Percentiles rank a stretch among this genome's conserved stretches.
Evolutionary conservation across 345 rosid species (phyloP).

Genomic region (Cardamine chenopodiifolia): DNA sequence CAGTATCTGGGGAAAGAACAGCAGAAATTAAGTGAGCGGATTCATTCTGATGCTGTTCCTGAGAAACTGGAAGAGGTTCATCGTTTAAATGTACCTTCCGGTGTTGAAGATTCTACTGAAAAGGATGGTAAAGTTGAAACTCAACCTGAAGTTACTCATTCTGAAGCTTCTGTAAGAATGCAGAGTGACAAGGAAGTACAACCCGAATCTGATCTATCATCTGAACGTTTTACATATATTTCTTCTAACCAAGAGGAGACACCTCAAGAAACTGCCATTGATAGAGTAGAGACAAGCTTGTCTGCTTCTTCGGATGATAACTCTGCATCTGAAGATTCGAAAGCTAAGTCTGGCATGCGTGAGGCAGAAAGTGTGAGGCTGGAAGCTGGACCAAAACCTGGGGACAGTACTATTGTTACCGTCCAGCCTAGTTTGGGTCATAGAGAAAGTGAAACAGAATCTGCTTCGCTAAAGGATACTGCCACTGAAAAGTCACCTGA

Average conservation of each 20-base stretch:
- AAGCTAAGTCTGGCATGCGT: constrained; percentile 38
- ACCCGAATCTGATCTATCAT: constrained; percentile 43
- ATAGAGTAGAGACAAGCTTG: constrained; percentile 41
- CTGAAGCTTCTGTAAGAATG: constrained; percentile 41
- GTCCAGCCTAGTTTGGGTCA: constrained; percentile 38
- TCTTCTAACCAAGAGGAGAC: constrained; percentile 44
- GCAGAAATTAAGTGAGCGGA: constrained; percentile 36
- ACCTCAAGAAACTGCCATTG: constrained; percentile 39
- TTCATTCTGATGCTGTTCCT: constrained; percentile 32
- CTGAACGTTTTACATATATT: constrained; percentile 43
- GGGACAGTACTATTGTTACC: constrained; percentile 43
- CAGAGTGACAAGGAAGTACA: constrained; percentile 40
- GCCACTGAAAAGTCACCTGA: constrained; percentile 29
- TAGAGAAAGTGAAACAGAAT: constrained; percentile 34
- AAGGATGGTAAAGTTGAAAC: constrained; percentile 47
- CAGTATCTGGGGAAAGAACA: constrained; percentile 46
- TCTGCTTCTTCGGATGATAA: constrained; percentile 33
- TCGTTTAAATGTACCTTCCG: constrained; percentile 26
- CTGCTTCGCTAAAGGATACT: constrained; percentile 30
- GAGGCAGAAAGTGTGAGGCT: constrained; percentile 42
- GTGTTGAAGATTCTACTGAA: constrained; percentile 44
- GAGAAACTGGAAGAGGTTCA: constrained; percentile 43
- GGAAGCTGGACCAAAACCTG: constrained; percentile 42
- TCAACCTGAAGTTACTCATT: constrained; percentile 40
- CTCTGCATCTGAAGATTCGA: constrained; percentile 41